Percentiles rank a stretch among this genome's conserved stretches.
phyloP scores from a whole-genome alignment of 805 yeast species.

The Lachancea sp. region DNA sequence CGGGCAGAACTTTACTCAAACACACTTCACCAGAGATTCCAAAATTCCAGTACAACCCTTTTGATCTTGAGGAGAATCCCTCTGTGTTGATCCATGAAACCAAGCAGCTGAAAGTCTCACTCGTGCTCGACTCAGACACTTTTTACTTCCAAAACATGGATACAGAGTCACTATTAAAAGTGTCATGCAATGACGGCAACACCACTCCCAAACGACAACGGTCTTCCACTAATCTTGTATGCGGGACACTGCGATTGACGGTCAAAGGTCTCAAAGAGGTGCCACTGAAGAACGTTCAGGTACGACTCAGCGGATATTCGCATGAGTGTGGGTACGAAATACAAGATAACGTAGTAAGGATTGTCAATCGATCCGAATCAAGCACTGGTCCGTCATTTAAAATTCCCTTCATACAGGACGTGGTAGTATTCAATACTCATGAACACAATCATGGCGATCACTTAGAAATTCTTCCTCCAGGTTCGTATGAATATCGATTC shows the following conservation, averaged over 20 bases:
- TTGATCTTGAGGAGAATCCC: conserved; percentile 3
- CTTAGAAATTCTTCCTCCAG: conserved; percentile 5
- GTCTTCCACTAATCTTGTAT: conserved; percentile 1
- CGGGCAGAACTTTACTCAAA: conserved; percentile 3
- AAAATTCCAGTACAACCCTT: conserved; percentile 8
- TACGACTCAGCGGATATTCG: conserved; percentile 10
- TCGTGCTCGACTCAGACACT: conserved; percentile 2
- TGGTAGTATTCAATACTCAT: neutral
- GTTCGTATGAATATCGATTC: conserved; percentile 9
- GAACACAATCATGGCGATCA: neutral
- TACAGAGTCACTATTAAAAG: neutral
- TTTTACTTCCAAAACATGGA: conserved; percentile 8
- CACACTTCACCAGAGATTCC: conserved; percentile 4
- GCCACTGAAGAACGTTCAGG: conserved; percentile 4
- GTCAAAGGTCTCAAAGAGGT: conserved; percentile 6
- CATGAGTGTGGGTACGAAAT: conserved; percentile 5
- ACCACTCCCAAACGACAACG: neutral
- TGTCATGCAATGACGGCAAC: neutral
- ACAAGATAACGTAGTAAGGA: neutral
- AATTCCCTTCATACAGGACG: conserved; percentile 6
- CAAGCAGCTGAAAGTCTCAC: conserved; percentile 2
- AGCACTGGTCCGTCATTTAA: neutral
- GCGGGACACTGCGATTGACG: conserved; percentile 7
- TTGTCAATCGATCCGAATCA: neutral
- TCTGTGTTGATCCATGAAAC: conserved; percentile 3